Conservation (phyloP, 1,139 yeast genomes). For the Taphrina pruni region DNA sequence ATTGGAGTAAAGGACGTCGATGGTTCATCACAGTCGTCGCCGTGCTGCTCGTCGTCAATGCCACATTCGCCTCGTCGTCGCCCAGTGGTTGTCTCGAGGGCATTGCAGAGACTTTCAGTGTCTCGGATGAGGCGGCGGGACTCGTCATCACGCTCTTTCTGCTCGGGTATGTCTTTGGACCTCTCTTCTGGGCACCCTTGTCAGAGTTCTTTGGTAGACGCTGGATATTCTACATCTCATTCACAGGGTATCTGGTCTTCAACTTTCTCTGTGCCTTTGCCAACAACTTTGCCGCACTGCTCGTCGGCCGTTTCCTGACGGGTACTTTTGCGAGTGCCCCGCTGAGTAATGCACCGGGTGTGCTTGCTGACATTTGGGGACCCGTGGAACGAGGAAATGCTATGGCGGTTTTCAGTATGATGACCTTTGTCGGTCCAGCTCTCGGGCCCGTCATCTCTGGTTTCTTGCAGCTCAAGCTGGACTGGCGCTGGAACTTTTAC, state of each 20-base stretch:
- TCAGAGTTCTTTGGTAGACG: conserved; percentile 86
- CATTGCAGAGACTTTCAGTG: conserved; percentile 67
- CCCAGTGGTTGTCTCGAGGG: conserved; percentile 71
- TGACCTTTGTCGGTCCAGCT: conserved; percentile 68
- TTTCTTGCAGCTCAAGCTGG: conserved; percentile 58
- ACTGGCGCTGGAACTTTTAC: conserved; percentile 70
- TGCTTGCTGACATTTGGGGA: conserved; percentile 66
- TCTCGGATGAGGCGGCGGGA: conserved; percentile 78
- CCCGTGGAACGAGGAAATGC: conserved; percentile 63
- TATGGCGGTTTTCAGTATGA: conserved; percentile 64
- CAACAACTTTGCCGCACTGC: conserved; percentile 77
- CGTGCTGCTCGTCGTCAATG: conserved; percentile 55
- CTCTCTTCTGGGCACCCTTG: conserved; percentile 86
- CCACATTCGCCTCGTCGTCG: conserved; percentile 59
- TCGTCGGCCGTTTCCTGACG: conserved; percentile 81
- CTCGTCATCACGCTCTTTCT: conserved; percentile 84
- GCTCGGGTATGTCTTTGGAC: conserved; percentile 72
- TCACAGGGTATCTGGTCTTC: conserved; percentile 74
- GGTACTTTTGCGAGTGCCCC: conserved; percentile 89
- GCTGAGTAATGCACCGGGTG: conserved; percentile 78
- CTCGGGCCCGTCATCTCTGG: conserved; percentile 68
- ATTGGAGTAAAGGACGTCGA: conserved; percentile 57
- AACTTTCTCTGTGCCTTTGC: conserved; percentile 89
- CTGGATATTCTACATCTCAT: conserved; percentile 78
- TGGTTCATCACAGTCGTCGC: conserved; percentile 53